Evolutionary conservation across 2,329 filamentous ascomycete species (phyloP).

Genomic region (Delphinella strobiligena): DNA sequence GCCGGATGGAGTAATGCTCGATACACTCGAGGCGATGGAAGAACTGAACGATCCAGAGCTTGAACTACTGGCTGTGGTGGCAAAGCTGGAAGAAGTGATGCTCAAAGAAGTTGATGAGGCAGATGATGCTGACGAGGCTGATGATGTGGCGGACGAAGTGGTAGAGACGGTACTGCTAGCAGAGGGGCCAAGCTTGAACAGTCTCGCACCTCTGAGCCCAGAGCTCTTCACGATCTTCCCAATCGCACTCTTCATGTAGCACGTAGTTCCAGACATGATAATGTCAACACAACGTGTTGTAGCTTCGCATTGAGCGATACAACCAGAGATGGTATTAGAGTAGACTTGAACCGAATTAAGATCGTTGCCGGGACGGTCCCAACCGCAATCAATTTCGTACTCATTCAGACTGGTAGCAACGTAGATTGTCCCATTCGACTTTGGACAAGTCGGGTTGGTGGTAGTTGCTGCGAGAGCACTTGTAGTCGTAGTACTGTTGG

Average conservation of each 20-base stretch:
- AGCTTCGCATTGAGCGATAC: slow-evolving; percentile 5
- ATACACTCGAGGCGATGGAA: background rate
- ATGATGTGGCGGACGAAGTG: background rate
- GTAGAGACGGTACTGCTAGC: background rate
- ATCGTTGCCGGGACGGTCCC: slow-evolving; percentile 17
- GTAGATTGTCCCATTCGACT: slow-evolving; percentile 14
- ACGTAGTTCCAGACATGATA: slow-evolving; percentile 8
- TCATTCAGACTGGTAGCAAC: slow-evolving; percentile 11
- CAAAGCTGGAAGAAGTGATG: too few relatives aligned
- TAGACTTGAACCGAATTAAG: slow-evolving; percentile 10
- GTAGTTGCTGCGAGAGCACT: slow-evolving; percentile 1
- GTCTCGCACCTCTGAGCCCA: slow-evolving; percentile 1
- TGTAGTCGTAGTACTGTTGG: slow-evolving; percentile 1
- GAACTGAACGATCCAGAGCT: too few relatives aligned
- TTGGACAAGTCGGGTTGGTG: slow-evolving; percentile 12
- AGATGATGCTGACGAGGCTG: background rate
- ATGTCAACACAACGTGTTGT: slow-evolving; percentile 7
- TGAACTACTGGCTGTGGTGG: too few relatives aligned
- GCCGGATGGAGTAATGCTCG: too few relatives aligned
- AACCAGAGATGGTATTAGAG: slow-evolving; percentile 8
- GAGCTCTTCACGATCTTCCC: slow-evolving; percentile 1
- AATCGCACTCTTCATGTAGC: slow-evolving; percentile 9
- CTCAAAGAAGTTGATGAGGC: background rate
- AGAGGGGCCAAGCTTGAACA: background rate
- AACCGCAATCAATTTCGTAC: slow-evolving; percentile 16